Evolutionary conservation across 108 stramenopile species (phyloP).

Genomic region (Cyclotella atomus): DNA sequence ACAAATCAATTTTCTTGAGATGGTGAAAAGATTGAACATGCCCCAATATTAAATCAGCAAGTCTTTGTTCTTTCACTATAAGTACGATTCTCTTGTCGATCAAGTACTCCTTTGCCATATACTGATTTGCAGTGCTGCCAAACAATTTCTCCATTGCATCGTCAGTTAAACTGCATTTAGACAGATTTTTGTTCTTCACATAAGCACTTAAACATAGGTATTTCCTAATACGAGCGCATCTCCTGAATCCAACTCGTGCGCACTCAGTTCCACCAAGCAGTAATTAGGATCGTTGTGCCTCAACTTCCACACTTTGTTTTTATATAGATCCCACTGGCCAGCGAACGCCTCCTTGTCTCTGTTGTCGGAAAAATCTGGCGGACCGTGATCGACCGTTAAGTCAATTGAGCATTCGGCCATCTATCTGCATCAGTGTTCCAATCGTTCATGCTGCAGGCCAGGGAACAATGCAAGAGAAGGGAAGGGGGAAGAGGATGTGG

Average conservation of each 20-base stretch:
- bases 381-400: not conserved
- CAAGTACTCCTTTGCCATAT: slow-evolving; percentile 21
- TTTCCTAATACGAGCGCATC: slow-evolving; percentile 10
- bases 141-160: slow-evolving; percentile 24
- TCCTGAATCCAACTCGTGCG: not conserved
- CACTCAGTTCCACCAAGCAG: not conserved
- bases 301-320: slow-evolving; percentile 18
- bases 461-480: no score
- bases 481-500: no score
- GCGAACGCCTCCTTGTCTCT: slow-evolving; percentile 19
- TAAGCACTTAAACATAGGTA: slow-evolving; percentile 20
- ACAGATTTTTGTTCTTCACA: slow-evolving; percentile 4
- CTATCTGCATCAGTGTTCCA: no score
- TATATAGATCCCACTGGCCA: not conserved
- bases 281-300: slow-evolving; percentile 36
- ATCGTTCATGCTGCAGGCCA: no score
- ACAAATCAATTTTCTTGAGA: slow-evolving; percentile 11
- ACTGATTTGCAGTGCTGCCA: slow-evolving; percentile 16
- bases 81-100: not conserved
- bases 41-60: slow-evolving; percentile 1
- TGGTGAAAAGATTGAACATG: slow-evolving; percentile 5
- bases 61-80: not conserved
- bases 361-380: slow-evolving; percentile 8
- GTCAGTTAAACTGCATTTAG: not conserved
- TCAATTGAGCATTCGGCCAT: not conserved